Evolutionary conservation across 2,329 filamentous ascomycete species (phyloP), one percentile per base, ranked within the genome.

Genomic region (Stagonosporopsis chrysanthemi): DNA sequence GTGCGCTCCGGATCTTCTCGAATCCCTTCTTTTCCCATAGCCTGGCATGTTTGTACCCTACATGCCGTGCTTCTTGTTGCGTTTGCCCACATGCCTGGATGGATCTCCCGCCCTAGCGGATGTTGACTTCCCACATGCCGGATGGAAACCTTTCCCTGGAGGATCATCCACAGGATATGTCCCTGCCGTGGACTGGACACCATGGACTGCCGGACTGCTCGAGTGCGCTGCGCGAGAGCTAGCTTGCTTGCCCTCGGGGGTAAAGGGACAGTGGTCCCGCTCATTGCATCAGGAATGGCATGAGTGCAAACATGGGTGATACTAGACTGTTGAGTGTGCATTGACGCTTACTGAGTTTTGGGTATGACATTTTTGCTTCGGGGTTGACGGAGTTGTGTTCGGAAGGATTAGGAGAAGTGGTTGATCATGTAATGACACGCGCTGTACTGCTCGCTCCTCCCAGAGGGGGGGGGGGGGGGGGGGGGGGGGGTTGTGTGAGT

Each of bases 251-350:
- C 41, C 50, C 50, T 33, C 22, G 19, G 59, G 62, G 63, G 56
- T 51, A 64, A 45, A 61, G 49, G 64, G 63, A 64, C 65, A 58
- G 46, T 35, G 41, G 64, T 66, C 61, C 62, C 40, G 62, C 65
- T 68, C 67, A 67, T 65, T 61, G 64, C 65, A 68, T 65, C 24
- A 59, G 52, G 56, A 61, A 65, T 62, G 62, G 65, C 64, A 68
- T 68, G 65, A 68, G 66, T 62, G 40, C 58, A 45, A 43, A 56
- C 15, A 23, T 60, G 61, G 66, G 53, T 60, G 62, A 64, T 65
- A 48, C 58, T 53, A 67, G 60, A 66, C 63, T 66, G 62, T 66
- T 68, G 46, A 61, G 41, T 52, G 56, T 61, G 50, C 52, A 47
- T 52, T 56, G 52, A 58, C 61, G 56, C 61, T 55, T 53, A 46